Evolutionary conservation across 768 basidiomycete species (phyloP).

Genomic region (Dacryopinax primogenitus): DNA sequence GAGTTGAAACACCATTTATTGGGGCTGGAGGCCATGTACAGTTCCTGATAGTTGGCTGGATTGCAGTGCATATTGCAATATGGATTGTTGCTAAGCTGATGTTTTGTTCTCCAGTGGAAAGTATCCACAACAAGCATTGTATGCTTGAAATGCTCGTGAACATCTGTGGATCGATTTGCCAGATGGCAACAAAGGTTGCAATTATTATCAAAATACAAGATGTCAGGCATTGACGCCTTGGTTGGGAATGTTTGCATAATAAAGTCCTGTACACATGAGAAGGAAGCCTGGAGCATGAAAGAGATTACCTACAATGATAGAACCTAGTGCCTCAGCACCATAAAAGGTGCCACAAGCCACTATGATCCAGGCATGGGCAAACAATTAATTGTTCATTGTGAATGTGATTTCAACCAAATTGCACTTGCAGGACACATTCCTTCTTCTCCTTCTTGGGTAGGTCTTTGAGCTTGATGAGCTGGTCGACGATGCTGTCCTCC

Average conservation of each 20-base stretch:
- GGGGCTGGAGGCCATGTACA: slow-evolving; percentile 17
- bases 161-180: background rate
- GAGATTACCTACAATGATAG: slow-evolving; percentile 17
- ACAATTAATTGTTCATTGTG: slow-evolving; percentile 26
- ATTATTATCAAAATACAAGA: slow-evolving; percentile 18
- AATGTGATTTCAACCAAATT: slow-evolving; percentile 22
- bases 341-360: slow-evolving; percentile 21
- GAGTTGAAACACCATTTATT: slow-evolving; percentile 30
- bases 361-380: slow-evolving; percentile 20
- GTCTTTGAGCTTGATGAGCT: background rate
- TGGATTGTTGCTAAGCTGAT: slow-evolving; percentile 21
- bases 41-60: slow-evolving; percentile 23
- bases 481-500: too few species aligned
- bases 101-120: slow-evolving; percentile 32
- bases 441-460: background rate
- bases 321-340: slow-evolving; percentile 19
- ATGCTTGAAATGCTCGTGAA: slow-evolving; percentile 16
- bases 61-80: slow-evolving; percentile 26
- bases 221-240: background rate
- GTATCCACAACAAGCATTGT: slow-evolving; percentile 26
- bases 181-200: slow-evolving; percentile 16
- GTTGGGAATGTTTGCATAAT: background rate
- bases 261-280: background rate
- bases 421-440: slow-evolving; percentile 14
- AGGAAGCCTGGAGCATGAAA: too few species aligned